These are phyloP conservation scores for Fusarium sacchari DNA, from an alignment of 2,329 filamentous ascomycete genomes.

Conservation along the genomic window DNA sequence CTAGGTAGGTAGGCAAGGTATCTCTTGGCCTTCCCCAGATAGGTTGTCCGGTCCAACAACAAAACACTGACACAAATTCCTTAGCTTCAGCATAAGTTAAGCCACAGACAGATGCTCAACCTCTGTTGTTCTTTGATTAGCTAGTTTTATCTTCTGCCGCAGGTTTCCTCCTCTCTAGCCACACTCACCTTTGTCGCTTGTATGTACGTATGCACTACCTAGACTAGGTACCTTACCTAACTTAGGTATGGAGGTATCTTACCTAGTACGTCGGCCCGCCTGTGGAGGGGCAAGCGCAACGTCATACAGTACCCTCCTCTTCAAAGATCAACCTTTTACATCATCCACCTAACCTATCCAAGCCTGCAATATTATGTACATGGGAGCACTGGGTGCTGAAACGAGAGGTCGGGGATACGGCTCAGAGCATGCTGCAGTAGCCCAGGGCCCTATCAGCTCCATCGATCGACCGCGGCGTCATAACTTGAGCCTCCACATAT, in stretches of 20 bases:
- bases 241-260: too few species aligned
- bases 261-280: not conserved
- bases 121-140: not conserved
- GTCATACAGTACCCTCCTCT: conserved; percentile 31
- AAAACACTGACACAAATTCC: not conserved
- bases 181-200: not conserved
- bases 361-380: not conserved
- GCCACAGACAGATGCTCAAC: not conserved
- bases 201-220: not conserved
- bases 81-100: not conserved
- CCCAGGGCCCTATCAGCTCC: not conserved
- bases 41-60: not conserved
- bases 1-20: too few species aligned
- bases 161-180: conserved; percentile 4
- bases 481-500: conserved; percentile 27
- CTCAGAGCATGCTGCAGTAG: not conserved
- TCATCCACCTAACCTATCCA: conserved; percentile 17
- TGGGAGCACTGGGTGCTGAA: conserved; percentile 1
- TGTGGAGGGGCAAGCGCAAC: conserved; percentile 10
- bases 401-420: not conserved
- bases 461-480: conserved; percentile 33
- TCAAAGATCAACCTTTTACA: conserved; percentile 21
- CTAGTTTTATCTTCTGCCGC: not conserved
- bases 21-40: not conserved
- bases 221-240: too few species aligned